Base-by-base conservation (phyloP, 2,329 filamentous ascomycete genomes). In the Coniochaeta prunicola region DNA sequence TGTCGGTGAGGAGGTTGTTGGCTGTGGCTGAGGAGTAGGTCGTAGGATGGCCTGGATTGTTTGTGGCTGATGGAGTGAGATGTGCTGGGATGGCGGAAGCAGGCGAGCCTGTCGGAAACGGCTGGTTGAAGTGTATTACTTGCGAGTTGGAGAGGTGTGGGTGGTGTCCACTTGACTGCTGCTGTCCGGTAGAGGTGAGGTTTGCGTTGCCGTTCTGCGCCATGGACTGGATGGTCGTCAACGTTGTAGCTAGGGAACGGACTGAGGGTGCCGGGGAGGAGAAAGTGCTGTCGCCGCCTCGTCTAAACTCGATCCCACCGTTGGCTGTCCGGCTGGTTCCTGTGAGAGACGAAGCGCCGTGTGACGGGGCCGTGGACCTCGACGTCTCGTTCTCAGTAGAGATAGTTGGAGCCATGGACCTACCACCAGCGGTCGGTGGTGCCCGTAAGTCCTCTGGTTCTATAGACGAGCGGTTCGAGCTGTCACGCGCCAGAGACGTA, bases 151-250 rank as follows among this genome's bases (percentile, higher is more conserved):
- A 56, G 15, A 42, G 54, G 54, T 57, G 58, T 54, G 59, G 58
- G 59, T 65, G 62, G 58, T 66, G 66, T 33, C 67, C 68, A 36
- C 48, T 60, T 66, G 67, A 57, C 53, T 55, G 53, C 17, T 36
- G 28, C 30, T 55, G 53, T 30, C 26, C 17, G 31, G 30, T 3
- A 55, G 24, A 26, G 12, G 59, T 60, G 53, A 63, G 57, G 61
- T 63, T 30, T 72, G 74, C 59, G 70, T 76, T 73, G 21, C 78
- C 79, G 57, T 83, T 84, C 4, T 85, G 83, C 3, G 84, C 83
- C 62, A 85, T 79, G 1, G 90, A 93, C 67, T 93, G 90, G 60
- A 96, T 92, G 0, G 90, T 96, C 0, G 91, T 94, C 58, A 96
- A 78, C 1, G 90, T 94, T 0, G 90, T 94, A 1, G 90, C 90